Evolutionary conservation across 2,329 filamentous ascomycete genomes (phyloP).

Genomic region (Chrysoporthe puriensis): DNA sequence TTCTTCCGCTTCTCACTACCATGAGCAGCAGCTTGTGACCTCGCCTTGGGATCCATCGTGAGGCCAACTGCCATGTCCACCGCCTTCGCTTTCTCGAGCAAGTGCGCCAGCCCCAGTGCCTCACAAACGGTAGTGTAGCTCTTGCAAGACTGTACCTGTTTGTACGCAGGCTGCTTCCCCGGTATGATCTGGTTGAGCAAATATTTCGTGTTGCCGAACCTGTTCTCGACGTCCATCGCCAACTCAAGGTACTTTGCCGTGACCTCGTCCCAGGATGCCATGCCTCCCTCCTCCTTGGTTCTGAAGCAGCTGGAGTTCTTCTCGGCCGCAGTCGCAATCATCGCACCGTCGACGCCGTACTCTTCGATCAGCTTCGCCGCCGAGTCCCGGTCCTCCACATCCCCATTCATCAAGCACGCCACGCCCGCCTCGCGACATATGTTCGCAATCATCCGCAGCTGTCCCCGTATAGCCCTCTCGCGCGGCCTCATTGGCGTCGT

Average conservation of each 20-base stretch:
- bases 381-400: slow-evolving; percentile 77
- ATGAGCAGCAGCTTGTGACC: background rate
- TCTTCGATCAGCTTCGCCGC: slow-evolving; percentile 73
- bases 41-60: slow-evolving; percentile 49
- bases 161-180: slow-evolving; percentile 70
- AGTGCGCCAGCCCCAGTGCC: slow-evolving; percentile 64
- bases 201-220: slow-evolving; percentile 92
- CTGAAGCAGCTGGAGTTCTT: slow-evolving; percentile 89
- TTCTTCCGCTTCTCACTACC: slow-evolving; percentile 21
- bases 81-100: slow-evolving; percentile 65
- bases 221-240: slow-evolving; percentile 79
- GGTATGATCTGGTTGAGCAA: slow-evolving; percentile 84
- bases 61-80: slow-evolving; percentile 68
- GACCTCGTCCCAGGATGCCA: slow-evolving; percentile 75
- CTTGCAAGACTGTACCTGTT: slow-evolving; percentile 65
- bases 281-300: slow-evolving; percentile 67
- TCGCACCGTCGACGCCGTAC: slow-evolving; percentile 88
- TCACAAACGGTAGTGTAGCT: slow-evolving; percentile 73
- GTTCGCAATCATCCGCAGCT: slow-evolving; percentile 80
- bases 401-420: slow-evolving; percentile 94
- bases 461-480: slow-evolving; percentile 82
- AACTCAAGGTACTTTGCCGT: slow-evolving; percentile 74
- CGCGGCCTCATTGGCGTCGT: slow-evolving; percentile 94
- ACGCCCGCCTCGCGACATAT: slow-evolving; percentile 85
- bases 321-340: slow-evolving; percentile 95